Conservation (phyloP, 257 asterid species). For the Buddleja alternifolia region DNA sequence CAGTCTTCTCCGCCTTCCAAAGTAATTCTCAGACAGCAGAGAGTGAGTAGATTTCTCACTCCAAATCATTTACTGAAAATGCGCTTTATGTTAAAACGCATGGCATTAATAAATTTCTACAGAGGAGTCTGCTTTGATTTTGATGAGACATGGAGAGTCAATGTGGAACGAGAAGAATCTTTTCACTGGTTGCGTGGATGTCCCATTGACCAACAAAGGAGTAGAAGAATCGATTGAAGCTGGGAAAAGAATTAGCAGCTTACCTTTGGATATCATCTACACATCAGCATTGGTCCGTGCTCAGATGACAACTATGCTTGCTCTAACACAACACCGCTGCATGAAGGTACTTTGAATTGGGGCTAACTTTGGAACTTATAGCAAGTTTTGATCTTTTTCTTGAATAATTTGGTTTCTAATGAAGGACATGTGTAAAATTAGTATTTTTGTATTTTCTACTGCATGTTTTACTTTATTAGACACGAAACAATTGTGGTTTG, state of each 20-base stretch:
- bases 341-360: conserved; percentile 56
- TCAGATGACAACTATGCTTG: conserved; percentile 96
- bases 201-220: conserved; percentile 82
- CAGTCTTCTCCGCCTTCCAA: conserved; percentile 31
- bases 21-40: conserved; percentile 31
- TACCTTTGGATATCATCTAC: conserved; percentile 81
- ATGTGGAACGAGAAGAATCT: conserved; percentile 96
- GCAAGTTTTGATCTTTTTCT: background rate
- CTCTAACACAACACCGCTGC: conserved; percentile 81
- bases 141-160: conserved; percentile 93
- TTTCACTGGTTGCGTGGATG: conserved; percentile 94
- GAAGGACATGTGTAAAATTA: background rate
- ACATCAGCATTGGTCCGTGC: conserved; percentile 86
- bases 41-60: conserved; percentile 49
- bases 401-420: background rate
- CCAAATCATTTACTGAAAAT: conserved; percentile 9
- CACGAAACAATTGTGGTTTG: background rate
- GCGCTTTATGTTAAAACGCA: conserved; percentile 1
- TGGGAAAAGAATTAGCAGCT: conserved; percentile 75
- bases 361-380: background rate
- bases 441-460: background rate
- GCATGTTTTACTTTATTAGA: background rate
- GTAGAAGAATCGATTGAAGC: conserved; percentile 92
- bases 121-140: conserved; percentile 77
- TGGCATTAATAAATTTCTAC: conserved; percentile 21